Percentiles rank a stretch among this genome's conserved stretches.
Evolutionary conservation across 345 rosid species (phyloP).

Genomic region (Sapria himalayana): DNA sequence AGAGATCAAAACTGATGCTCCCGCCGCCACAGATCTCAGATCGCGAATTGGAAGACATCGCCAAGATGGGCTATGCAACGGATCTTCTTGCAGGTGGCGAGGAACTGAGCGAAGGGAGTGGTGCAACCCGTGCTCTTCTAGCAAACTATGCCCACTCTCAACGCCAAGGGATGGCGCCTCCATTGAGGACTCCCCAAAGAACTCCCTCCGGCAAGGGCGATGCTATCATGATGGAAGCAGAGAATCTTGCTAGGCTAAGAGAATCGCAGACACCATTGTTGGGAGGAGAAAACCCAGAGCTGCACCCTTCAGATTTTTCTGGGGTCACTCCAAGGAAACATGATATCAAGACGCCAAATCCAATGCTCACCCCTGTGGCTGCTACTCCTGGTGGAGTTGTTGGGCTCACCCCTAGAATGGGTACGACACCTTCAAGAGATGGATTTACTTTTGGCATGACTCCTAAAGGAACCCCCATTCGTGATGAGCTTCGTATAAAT

Average conservation of each 20-base stretch:
- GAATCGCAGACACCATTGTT: conserved; percentile 94
- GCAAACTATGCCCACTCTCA: conserved; percentile 85
- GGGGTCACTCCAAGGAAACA: conserved; percentile 90
- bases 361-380: conserved; percentile 76
- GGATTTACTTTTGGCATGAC: conserved; percentile 59
- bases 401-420: conserved; percentile 66
- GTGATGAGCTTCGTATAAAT: conserved; percentile 92
- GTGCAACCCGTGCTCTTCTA: conserved; percentile 89
- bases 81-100: conserved; percentile 69
- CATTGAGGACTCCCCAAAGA: conserved; percentile 80
- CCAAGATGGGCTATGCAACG: conserved; percentile 95
- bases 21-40: conserved; percentile 97
- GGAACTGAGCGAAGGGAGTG: conserved; percentile 73
- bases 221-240: conserved; percentile 98
- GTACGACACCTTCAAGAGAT: conserved; percentile 89
- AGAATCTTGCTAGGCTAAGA: conserved; percentile 83
- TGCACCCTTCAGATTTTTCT: conserved; percentile 97
- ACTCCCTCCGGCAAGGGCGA: conserved; percentile 97
- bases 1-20: conserved; percentile 87
- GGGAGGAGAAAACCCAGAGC: conserved; percentile 95
- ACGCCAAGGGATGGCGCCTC: conserved; percentile 71
- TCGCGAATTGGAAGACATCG: conserved; percentile 85
- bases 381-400: conserved; percentile 73
- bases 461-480: conserved; percentile 85
- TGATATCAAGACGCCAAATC: conserved; percentile 86